A percentile compares a stretch with the other conserved stretches of the same genome.
Evolutionary conservation across 2,329 filamentous ascomycete species (phyloP).

Genomic region (Aspergillus brunneoviolaceus): DNA sequence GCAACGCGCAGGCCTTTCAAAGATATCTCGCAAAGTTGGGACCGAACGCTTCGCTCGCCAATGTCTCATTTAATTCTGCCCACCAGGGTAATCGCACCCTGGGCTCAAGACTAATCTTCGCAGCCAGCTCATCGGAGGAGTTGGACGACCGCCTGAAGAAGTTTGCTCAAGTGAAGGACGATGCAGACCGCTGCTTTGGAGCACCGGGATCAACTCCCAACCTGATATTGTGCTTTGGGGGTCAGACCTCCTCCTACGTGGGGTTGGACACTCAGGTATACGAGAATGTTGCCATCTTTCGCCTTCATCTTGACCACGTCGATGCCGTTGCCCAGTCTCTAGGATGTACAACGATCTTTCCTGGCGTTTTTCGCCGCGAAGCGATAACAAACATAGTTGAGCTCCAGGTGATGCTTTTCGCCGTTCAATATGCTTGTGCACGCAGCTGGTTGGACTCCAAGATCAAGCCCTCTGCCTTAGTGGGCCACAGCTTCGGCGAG

Average conservation of each 20-base stretch:
- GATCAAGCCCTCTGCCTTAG: constrained; percentile 29
- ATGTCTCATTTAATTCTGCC: no score
- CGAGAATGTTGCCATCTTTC: constrained; percentile 27
- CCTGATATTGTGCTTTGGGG: constrained; percentile 42
- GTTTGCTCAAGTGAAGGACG: no score
- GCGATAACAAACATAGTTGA: constrained; percentile 20
- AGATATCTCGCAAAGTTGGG: no score
- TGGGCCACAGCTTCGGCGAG: constrained; percentile 44
- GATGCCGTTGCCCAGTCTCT: constrained; percentile 11
- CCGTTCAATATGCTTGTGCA: constrained; percentile 41
- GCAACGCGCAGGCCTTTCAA: no score
- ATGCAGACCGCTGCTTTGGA: no score
- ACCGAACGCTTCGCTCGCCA: no score
- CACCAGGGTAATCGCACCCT: no score
- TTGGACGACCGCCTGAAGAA: no score
- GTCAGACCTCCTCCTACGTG: constrained; percentile 35
- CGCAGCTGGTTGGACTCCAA: constrained; percentile 41
- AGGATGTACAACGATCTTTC: constrained; percentile 35
- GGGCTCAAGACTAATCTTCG: no score
- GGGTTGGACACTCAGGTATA: constrained; percentile 30
- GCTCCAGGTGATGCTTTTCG: constrained; percentile 41
- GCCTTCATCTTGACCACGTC: constrained; percentile 31
- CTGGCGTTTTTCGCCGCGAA: constrained; percentile 27
- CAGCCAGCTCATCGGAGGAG: no score
- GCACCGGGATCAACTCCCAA: no score